These are phyloP conservation scores for Musa troglodytarum DNA, from an alignment of 176 grass and related monocot genomes.

Conservation along the genomic window DNA sequence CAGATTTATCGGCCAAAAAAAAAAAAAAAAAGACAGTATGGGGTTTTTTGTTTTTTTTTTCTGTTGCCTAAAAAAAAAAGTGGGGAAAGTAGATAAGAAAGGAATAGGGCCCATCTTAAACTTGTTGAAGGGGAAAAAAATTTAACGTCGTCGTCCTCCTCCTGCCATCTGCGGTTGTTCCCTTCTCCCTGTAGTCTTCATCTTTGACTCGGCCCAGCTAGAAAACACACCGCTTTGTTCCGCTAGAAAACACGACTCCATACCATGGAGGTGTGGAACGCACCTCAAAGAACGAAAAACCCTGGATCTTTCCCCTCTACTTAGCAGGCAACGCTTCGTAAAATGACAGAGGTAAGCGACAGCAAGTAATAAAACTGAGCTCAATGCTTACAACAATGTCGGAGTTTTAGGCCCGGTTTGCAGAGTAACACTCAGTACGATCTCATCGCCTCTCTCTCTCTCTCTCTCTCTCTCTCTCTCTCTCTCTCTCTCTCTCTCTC, in stretches of 20 bases:
- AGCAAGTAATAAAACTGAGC: constrained; percentile 5
- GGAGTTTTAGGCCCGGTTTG: not conserved
- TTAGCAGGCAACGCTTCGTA: not conserved
- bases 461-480: not conserved
- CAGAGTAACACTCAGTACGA: not conserved
- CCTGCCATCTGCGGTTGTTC: not conserved
- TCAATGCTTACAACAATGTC: constrained; percentile 3
- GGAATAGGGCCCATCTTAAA: not conserved
- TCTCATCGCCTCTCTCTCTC: not conserved
- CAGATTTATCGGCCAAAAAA: not conserved
- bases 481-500: too few species aligned
- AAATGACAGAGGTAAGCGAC: not conserved
- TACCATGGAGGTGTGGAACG: not conserved
- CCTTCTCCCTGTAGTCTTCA: not conserved
- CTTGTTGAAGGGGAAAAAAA: not conserved
- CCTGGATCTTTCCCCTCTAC: constrained; percentile 5
- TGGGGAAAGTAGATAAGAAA: not conserved
- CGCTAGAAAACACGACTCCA: not conserved
- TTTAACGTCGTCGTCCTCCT: not conserved
- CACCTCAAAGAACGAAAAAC: constrained; percentile 20
- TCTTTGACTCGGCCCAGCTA: constrained; percentile 3
- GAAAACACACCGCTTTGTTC: not conserved
- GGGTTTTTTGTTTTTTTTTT: too few species aligned
- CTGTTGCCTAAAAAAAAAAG: not conserved
- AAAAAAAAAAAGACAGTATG: too few species aligned